Evolutionary conservation across 2,329 filamentous ascomycete species (phyloP), one percentile per base, ranked within the genome.

Genomic region (Epichloe gansuensis): DNA sequence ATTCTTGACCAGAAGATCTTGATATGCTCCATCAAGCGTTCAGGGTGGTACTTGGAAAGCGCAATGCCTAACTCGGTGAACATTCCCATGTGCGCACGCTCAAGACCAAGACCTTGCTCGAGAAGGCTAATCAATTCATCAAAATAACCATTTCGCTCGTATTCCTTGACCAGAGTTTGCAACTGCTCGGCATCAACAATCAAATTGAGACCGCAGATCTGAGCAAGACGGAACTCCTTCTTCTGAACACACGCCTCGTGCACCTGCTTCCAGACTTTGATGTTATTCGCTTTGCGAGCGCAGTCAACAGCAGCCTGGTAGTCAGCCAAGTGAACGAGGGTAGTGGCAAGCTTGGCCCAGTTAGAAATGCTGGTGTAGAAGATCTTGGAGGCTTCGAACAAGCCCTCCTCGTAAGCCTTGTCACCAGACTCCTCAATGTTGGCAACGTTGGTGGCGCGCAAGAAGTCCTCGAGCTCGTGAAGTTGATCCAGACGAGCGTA

Each of bases 221-320:
- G 93, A 27, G 94, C 93, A 54, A 98, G 85, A 56, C 91, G 87
- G 82, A 98, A 98, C 68, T 98, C 93, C 75, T 95, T 97, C 82
- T 97, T 98, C 56, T 81, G 82, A 58, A 98, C 87, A 65, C 93
- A 98, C 23, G 91, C 93, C 65, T 89, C 86, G 71, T 97, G 94
- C 60, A 98, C 93, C 71, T 98, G 88, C 72, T 93, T 95, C 93
- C 93, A 98, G 50, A 98, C 93, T 75, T 95, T 96, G 71, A 96
- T 90, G 70, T 89, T 97, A 77, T 97, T 98, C 62, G 93, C 93
- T 74, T 98, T 97, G 67, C 93, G 87, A 27, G 94, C 93, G 64
- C 89, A 96, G 68, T 98, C 93, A 42, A 98, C 93, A 45, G 93
- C 93, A 60, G 89, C 89, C 71, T 98, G 94, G 74, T 98, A 97